Percentiles rank a stretch among this genome's conserved stretches.
Evolutionary conservation across 225 moss, liverwort and hornwort species (phyloP).

Genomic region (Polytrichum formosum): DNA sequence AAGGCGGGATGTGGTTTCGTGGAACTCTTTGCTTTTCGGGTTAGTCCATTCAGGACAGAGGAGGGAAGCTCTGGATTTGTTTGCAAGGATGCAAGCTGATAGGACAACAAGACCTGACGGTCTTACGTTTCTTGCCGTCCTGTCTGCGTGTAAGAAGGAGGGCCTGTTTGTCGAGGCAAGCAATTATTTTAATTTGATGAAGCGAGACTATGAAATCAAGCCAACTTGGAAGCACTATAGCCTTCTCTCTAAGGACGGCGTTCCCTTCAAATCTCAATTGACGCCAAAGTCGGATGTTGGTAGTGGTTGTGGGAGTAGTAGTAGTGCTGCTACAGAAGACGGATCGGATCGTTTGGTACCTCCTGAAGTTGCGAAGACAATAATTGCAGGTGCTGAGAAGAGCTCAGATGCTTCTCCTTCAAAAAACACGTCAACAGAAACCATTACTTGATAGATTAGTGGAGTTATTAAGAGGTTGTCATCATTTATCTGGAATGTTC

Average conservation of each 20-base stretch:
- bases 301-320: no score
- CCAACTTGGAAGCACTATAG: constrained; percentile 9
- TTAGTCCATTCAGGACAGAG: constrained; percentile 3
- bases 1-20: constrained; percentile 13
- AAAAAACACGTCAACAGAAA: no score
- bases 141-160: constrained; percentile 4
- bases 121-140: not conserved
- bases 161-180: constrained; percentile 1
- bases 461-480: no score
- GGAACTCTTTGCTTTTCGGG: constrained; percentile 15
- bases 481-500: no score
- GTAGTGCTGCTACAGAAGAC: no score
- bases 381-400: no score
- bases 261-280: not conserved
- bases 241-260: not conserved
- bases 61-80: constrained; percentile 7
- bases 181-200: not conserved
- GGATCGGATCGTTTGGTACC: no score
- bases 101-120: not conserved
- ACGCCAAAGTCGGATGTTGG: not conserved
- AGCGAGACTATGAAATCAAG: constrained; percentile 5
- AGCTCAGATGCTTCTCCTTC: no score
- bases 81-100: constrained; percentile 1
- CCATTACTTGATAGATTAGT: no score
- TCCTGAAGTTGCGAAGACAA: no score